A percentile compares a stretch with the other conserved stretches of the same genome.
These are phyloP conservation scores for Pseudonectria buxi DNA, from an alignment of 2,329 filamentous ascomycete genomes.

Conservation along the genomic window DNA sequence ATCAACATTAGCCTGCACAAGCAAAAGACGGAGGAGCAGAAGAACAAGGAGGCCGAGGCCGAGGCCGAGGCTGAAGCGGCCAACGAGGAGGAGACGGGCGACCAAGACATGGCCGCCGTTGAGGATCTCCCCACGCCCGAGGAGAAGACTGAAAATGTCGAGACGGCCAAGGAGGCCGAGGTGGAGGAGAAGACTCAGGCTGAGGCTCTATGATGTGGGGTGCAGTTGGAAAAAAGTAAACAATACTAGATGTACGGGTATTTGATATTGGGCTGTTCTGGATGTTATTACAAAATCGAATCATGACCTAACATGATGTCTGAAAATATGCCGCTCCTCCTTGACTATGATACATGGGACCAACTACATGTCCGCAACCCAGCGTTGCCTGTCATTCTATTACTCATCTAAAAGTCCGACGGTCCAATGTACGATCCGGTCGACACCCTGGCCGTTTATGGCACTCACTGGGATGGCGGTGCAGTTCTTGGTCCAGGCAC, in stretches of 20 bases:
- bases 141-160: conserved; percentile 9
- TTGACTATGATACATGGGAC: conserved; percentile 13
- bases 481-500: conserved; percentile 54
- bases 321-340: conserved; percentile 7
- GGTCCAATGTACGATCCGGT: conserved; percentile 65
- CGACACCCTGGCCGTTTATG: conserved; percentile 77
- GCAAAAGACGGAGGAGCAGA: conserved; percentile 35
- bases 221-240: conserved; percentile 2
- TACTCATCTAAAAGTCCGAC: conserved; percentile 57
- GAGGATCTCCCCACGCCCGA: conserved; percentile 34
- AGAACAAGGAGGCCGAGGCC: conserved; percentile 29
- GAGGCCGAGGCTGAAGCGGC: conserved; percentile 21
- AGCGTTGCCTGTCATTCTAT: too few species aligned
- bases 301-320: conserved; percentile 10
- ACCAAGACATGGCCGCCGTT: conserved; percentile 18
- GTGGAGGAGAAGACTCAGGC: conserved; percentile 4
- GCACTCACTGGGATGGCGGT: conserved; percentile 81
- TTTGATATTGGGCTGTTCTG: conserved; percentile 12
- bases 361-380: conserved; percentile 1
- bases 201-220: conserved; percentile 13
- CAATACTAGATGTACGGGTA: conserved; percentile 7
- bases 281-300: conserved; percentile 16
- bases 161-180: conserved; percentile 4
- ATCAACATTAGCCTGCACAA: conserved; percentile 60
- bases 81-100: conserved; percentile 13